Base-by-base conservation (phyloP, 192 early-diverging fungal genomes). In the Coemansia furcata region DNA sequence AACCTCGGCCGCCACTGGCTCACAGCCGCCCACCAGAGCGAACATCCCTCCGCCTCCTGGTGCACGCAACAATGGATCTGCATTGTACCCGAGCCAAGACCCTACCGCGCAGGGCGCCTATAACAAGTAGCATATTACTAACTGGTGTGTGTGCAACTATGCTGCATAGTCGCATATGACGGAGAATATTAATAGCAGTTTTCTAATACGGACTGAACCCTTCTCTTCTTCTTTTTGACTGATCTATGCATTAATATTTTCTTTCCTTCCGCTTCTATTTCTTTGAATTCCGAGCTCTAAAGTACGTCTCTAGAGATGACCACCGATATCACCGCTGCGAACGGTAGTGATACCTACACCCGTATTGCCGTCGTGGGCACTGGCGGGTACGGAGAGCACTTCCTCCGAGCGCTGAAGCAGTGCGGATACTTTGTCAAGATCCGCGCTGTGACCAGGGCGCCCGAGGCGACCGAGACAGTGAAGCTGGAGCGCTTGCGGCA, bases 81-180 rank as follows among this genome's bases (percentile, higher is more conserved):
- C 59, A 23, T 66, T 65, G 55, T 88, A 88, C 63, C 78, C 87
- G 3, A 85, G 84, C 60, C 87, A 88, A 68, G 85, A 88, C 42
- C 87, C 87, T 11, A 86, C 83, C 6, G 78, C 76, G 23, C 78
- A 85, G 39, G 86, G 86, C 7, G 79, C 83, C 15, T 39, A 39
- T 17, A 30, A 60, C 40, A 70, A 63, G 19, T 63, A 70, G 60
- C 23, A 26, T 26, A 26, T 26, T 26, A 26, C 23, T 26, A 26
- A 26, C 23, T 26, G 23, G 23, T 26, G 23, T 26, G 23, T 1
- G 23, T 26, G 23, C 23, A 1, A 26, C 23, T 26, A 26, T 26
- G 23, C 23, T 26, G 23, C 23, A 26, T 26, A 26, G 23, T 26
- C 23, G 46, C 46, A 49, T 21, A 49, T 10, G 6, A 46, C 19